phyloP scores from a whole-genome alignment of 2,329 filamentous ascomycete genomes.

The Microdochium bolleyi region DNA sequence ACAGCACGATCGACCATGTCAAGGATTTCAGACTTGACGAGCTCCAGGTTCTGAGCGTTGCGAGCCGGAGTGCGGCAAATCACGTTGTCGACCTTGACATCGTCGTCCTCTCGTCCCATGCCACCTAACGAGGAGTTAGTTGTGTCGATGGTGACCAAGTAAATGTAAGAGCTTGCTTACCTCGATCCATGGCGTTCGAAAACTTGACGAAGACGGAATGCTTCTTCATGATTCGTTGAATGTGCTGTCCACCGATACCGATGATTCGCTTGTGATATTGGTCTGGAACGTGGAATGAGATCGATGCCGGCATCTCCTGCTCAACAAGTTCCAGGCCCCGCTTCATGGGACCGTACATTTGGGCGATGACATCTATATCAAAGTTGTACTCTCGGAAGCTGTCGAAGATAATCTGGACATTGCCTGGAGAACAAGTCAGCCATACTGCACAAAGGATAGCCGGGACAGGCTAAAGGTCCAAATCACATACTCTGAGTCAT shows the following conservation, averaged over 20 bases:
- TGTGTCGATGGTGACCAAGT: background rate
- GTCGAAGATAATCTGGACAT: constrained; percentile 98
- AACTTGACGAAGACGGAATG: constrained; percentile 99
- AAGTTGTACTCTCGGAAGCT: constrained; percentile 99
- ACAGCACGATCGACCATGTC: constrained; percentile 97
- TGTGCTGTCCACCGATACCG: constrained; percentile 95
- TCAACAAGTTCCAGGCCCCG: constrained; percentile 88
- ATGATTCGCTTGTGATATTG: constrained; percentile 99
- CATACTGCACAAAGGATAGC: constrained; percentile 2
- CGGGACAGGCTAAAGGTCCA: background rate
- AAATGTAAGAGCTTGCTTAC: constrained; percentile 23
- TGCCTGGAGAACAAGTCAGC: constrained; percentile 42
- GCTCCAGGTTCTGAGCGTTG: constrained; percentile 91
- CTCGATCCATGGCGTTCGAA: constrained; percentile 97
- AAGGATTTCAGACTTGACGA: constrained; percentile 98
- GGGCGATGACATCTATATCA: constrained; percentile 94
- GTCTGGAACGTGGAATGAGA: constrained; percentile 97
- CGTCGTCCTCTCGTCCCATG: constrained; percentile 91
- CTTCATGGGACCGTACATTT: constrained; percentile 89
- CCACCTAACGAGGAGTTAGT: constrained; percentile 38
- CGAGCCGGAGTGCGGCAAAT: constrained; percentile 96
- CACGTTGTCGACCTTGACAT: constrained; percentile 97
- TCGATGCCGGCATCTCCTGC: constrained; percentile 98
- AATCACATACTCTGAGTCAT: constrained; percentile 81
- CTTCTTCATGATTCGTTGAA: constrained; percentile 99